A percentile compares a stretch with the other conserved stretches of the same genome.
phyloP scores from a whole-genome alignment of 768 basidiomycete genomes.

The Russula compacta region DNA sequence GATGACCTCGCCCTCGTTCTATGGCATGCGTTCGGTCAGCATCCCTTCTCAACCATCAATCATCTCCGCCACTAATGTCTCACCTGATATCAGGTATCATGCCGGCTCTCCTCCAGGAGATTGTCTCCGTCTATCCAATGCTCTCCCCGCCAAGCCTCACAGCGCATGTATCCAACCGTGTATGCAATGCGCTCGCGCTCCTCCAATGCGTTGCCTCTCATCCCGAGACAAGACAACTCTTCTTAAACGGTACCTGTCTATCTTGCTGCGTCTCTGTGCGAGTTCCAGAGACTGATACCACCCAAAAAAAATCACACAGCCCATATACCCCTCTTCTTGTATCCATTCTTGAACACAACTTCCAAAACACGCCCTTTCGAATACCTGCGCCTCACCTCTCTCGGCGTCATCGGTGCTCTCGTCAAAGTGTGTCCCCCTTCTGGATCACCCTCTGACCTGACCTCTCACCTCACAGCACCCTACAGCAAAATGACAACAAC shows the following conservation, averaged over 20 bases:
- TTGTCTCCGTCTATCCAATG: conserved; percentile 95
- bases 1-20: conserved; percentile 95
- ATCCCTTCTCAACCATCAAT: neutral
- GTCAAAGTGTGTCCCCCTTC: conserved; percentile 60
- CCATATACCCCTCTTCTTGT: conserved; percentile 90
- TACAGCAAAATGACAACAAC: conserved; percentile 97
- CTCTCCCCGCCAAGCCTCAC: conserved; percentile 93
- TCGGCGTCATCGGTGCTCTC: conserved; percentile 98
- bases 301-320: conserved; percentile 38
- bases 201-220: conserved; percentile 98
- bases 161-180: conserved; percentile 95
- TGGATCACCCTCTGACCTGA: neutral
- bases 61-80: neutral
- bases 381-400: conserved; percentile 95
- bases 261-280: neutral
- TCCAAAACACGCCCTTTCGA: conserved; percentile 99
- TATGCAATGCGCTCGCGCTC: conserved; percentile 96
- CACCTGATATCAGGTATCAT: conserved; percentile 63
- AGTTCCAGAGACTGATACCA: neutral
- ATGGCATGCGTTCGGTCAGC: conserved; percentile 94
- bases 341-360: conserved; percentile 98
- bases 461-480: neutral
- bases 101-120: conserved; percentile 95
- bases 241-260: conserved; percentile 67
- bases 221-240: conserved; percentile 89